A percentile compares a stretch with the other conserved stretches of the same genome.
phyloP scores from a whole-genome alignment of 2,329 filamentous ascomycete species.

The Didymella sp. region DNA sequence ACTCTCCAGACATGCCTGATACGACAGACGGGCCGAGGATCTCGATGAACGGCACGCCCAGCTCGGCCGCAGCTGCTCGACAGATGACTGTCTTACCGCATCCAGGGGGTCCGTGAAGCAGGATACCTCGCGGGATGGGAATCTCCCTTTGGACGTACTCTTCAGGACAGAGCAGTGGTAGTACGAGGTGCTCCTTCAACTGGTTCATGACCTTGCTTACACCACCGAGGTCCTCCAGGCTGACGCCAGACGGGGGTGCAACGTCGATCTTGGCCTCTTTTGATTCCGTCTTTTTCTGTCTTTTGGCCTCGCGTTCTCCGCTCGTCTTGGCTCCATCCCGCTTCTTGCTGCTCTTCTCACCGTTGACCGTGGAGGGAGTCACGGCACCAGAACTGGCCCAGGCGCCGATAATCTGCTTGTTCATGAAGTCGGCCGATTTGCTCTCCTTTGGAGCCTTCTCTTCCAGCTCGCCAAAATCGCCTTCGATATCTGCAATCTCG shows the following conservation, averaged over 20 bases:
- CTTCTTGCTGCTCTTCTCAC: slow-evolving; percentile 52
- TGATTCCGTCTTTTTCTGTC: slow-evolving; percentile 59
- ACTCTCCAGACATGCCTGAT: slow-evolving; percentile 87
- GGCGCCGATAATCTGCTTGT: slow-evolving; percentile 67
- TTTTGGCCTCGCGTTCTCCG: slow-evolving; percentile 72
- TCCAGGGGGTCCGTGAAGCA: slow-evolving; percentile 83
- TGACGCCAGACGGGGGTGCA: slow-evolving; percentile 70
- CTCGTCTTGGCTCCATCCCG: slow-evolving; percentile 59
- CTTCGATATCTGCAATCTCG: slow-evolving; percentile 58
- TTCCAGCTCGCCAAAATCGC: slow-evolving; percentile 40
- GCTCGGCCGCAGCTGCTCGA: slow-evolving; percentile 76
- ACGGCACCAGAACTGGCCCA: slow-evolving; percentile 55
- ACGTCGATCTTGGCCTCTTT: slow-evolving; percentile 61
- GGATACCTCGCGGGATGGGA: slow-evolving; percentile 74
- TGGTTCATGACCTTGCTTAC: slow-evolving; percentile 74
- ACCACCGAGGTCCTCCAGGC: slow-evolving; percentile 76
- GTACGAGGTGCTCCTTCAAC: slow-evolving; percentile 73
- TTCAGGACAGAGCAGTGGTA: slow-evolving; percentile 73
- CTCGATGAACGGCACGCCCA: slow-evolving; percentile 79
- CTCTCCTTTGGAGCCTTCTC: slow-evolving; percentile 25
- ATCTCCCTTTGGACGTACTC: slow-evolving; percentile 70
- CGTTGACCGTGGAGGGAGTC: slow-evolving; percentile 36
- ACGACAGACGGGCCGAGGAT: slow-evolving; percentile 84
- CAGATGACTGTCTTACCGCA: slow-evolving; percentile 88
- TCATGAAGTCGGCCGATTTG: slow-evolving; percentile 63